Base-by-base conservation (phyloP, 2,329 filamentous ascomycete genomes). In the Leptographium lundbergii region DNA sequence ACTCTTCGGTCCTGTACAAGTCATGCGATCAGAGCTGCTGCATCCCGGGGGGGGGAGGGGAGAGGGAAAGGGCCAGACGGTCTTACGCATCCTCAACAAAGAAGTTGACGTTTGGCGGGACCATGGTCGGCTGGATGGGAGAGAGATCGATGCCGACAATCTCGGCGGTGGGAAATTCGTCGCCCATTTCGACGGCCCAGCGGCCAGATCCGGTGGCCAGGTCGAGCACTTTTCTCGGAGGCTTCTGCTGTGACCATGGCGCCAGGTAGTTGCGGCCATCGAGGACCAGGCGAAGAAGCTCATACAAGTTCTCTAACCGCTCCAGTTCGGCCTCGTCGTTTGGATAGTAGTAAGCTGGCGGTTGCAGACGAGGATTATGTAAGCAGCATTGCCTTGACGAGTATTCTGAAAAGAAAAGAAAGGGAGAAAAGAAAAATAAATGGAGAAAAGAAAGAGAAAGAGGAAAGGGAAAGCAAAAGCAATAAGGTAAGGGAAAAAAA, bases 91-190 rank as follows among this genome's bases (percentile, higher is more conserved):
- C 87, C 66, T 90, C 86, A 53, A 91, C 79, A 61, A 83, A 82
- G 64, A 91, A 91, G 62, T 83, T 81, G 17, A 90, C 85, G 62
- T 91, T 91, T 22, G 81, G 79, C 0, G 88, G 87, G 0, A 89
- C 84, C 54, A 80, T 75, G 5, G 73, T 72, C 2, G 85, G 84
- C 66, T 88, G 85, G 29, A 87, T 83, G 1, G 85, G 84, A 1
- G 84, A 87, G 6, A 88, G 74, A 65, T 88, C 85, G 10, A 81
- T 86, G 36, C 83, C 85, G 55, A 79, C 77, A 34, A 88, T 75
- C 61, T 77, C 70, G 13, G 84, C 73, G 4, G 76, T 67, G 14
- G 84, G 84, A 61, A 84, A 87, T 55, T 74, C 66, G 64, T 84
- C 80, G 64, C 81, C 83, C 73, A 89, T 80, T 65, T 86, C 81